Evolutionary conservation across 345 rosid genomes (phyloP).

Genomic region (Brassica carinata): DNA sequence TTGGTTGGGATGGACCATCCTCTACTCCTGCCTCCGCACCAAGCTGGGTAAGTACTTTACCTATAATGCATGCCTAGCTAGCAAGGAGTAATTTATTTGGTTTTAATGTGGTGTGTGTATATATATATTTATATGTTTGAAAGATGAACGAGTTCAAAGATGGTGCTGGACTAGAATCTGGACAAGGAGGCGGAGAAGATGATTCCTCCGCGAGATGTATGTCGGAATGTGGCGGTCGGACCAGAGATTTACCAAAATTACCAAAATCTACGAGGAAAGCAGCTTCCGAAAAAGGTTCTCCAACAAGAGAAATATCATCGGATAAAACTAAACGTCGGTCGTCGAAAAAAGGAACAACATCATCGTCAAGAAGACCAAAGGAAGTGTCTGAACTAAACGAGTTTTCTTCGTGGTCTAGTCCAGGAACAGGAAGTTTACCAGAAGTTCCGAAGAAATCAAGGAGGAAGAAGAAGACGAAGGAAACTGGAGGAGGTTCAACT

Average conservation of each 20-base stretch:
- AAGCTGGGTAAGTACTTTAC: constrained; percentile 50
- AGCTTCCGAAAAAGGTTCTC: constrained; percentile 40
- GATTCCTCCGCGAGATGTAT: constrained; percentile 45
- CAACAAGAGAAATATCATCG: constrained; percentile 44
- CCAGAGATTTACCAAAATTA: constrained; percentile 35
- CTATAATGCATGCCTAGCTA: not conserved
- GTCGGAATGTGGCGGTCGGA: constrained; percentile 59
- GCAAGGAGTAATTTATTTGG: not conserved
- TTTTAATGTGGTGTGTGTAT: not conserved
- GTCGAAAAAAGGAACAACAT: constrained; percentile 38
- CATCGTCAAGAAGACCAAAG: constrained; percentile 26
- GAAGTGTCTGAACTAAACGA: constrained; percentile 19
- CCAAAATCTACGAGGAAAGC: constrained; percentile 39
- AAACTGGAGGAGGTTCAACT: constrained; percentile 40
- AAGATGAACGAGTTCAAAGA: constrained; percentile 72
- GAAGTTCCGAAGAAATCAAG: constrained; percentile 51
- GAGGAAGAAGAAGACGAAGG: constrained; percentile 61
- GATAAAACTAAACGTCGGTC: constrained; percentile 58
- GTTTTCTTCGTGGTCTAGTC: constrained; percentile 16
- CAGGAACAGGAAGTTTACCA: not conserved
- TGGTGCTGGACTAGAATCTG: constrained; percentile 38
- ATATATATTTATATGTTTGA: not conserved
- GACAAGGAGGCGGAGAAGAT: constrained; percentile 43
- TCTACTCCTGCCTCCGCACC: constrained; percentile 45
- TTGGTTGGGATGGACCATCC: constrained; percentile 82